Conservation (phyloP, 345 rosid genomes). For the Pistacia atlantica region DNA sequence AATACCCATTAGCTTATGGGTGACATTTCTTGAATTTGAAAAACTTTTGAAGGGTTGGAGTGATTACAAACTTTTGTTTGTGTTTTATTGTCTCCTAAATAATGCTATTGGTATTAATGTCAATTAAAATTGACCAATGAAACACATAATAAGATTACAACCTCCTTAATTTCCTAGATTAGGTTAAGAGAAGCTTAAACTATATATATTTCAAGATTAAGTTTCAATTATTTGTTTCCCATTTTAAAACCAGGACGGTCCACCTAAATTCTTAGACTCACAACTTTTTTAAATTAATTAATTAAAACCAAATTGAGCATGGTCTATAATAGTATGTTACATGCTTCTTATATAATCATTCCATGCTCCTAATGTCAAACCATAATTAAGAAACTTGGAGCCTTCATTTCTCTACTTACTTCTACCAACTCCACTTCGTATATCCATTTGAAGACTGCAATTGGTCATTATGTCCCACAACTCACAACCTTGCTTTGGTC, state of each 20-base stretch:
- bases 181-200: neutral
- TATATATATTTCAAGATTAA: slow-evolving; percentile 4
- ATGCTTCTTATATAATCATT: neutral
- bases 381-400: no score
- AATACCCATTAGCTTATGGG: neutral
- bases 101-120: neutral
- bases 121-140: no score
- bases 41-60: neutral
- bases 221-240: slow-evolving; percentile 7
- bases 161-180: slow-evolving; percentile 5
- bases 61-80: neutral
- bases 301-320: neutral
- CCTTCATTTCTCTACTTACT: no score
- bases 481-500: neutral
- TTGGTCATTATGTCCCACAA: slow-evolving; percentile 7
- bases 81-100: slow-evolving; percentile 17
- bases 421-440: neutral
- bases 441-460: neutral
- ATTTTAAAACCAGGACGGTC: slow-evolving; percentile 6
- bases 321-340: neutral
- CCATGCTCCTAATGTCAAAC: no score
- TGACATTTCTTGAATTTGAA: slow-evolving; percentile 14
- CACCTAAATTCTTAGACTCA: neutral
- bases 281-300: neutral
- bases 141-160: neutral